These are phyloP conservation scores for Pilobolus umbonatus DNA, from an alignment of 192 early-diverging fungal species.

Conservation along the genomic window DNA sequence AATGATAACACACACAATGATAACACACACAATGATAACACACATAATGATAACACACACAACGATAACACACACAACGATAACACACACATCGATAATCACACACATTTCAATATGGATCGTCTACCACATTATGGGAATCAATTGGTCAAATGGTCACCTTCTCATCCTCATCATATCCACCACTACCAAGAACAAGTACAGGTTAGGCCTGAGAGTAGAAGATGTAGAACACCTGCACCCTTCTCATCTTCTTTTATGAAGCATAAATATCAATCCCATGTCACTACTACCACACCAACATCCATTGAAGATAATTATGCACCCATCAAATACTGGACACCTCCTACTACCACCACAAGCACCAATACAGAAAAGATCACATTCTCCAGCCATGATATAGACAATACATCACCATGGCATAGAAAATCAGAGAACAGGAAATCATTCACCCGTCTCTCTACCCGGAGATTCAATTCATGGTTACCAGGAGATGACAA, in stretches of 20 bases:
- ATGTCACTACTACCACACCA: background rate
- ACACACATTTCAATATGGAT: background rate
- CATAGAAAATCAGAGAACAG: background rate
- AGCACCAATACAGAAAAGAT: background rate
- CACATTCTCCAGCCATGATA: background rate
- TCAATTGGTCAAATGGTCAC: constrained; percentile 8
- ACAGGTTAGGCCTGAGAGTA: background rate
- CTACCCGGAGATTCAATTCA: constrained; percentile 5
- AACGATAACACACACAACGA: background rate
- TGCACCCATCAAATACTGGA: background rate
- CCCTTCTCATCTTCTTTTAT: background rate
- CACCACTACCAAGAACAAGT: background rate
- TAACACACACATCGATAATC: background rate
- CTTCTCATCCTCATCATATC: background rate
- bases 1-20: background rate
- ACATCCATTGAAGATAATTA: background rate
- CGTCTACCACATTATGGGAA: constrained; percentile 3
- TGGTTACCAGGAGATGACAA: constrained; percentile 1
- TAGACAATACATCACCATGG: background rate
- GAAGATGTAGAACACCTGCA: background rate
- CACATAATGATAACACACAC: background rate
- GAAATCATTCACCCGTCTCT: background rate
- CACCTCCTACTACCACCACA: background rate
- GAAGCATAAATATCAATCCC: background rate
- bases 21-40: background rate